These are phyloP conservation scores for Neurospora sp. DNA, from an alignment of 2,329 filamentous ascomycete species.

Conservation along the genomic window DNA sequence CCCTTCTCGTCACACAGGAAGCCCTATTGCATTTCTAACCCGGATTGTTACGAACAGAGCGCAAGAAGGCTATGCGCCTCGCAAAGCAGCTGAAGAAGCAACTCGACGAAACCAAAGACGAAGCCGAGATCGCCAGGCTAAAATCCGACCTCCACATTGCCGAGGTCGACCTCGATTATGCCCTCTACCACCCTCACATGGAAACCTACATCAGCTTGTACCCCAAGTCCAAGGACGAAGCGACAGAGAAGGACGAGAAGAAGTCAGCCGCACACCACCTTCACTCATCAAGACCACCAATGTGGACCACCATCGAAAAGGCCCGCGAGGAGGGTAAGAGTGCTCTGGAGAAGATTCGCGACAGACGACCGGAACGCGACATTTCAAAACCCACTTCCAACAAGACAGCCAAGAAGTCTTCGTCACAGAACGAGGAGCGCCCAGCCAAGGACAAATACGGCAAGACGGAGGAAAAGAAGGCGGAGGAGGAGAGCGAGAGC, in stretches of 20 bases:
- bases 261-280: constrained; percentile 34
- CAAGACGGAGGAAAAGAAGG: not conserved
- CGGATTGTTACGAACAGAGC: constrained; percentile 35
- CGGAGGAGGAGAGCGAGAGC: constrained; percentile 25
- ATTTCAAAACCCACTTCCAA: constrained; percentile 7
- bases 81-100: constrained; percentile 55
- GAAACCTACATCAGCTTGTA: constrained; percentile 62
- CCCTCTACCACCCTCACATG: constrained; percentile 60
- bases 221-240: constrained; percentile 28
- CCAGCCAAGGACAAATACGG: not conserved
- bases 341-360: constrained; percentile 44
- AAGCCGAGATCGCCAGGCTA: constrained; percentile 41
- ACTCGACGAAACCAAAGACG: constrained; percentile 40
- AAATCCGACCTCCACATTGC: constrained; percentile 53
- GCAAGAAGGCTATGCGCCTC: constrained; percentile 61
- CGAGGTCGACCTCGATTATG: constrained; percentile 68
- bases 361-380: constrained; percentile 31
- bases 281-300: constrained; percentile 40
- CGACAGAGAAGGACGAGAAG: constrained; percentile 25
- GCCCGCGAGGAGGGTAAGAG: constrained; percentile 47
- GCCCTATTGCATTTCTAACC: not conserved
- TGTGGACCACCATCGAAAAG: constrained; percentile 60
- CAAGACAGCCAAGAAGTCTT: constrained; percentile 4
- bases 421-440: not conserved
- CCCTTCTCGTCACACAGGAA: not conserved